Conservation (phyloP, 768 basidiomycete species). For the Cantharellus anzutake region DNA sequence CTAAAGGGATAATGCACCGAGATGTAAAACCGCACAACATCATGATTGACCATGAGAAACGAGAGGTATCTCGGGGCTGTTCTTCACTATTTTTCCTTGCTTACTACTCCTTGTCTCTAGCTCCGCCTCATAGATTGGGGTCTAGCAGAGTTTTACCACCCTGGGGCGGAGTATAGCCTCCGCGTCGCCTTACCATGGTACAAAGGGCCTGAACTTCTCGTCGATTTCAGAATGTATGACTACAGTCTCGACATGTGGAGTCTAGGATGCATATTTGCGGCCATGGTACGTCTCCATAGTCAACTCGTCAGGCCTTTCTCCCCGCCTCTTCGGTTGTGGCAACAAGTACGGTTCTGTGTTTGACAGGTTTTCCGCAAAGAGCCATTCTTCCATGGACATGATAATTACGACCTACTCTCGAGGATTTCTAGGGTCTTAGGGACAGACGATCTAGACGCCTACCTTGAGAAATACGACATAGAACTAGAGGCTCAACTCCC, state of each 20-base stretch:
- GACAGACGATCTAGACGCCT: slow-evolving; percentile 84
- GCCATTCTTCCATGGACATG: slow-evolving; percentile 98
- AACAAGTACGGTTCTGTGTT: neutral
- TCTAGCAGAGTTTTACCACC: slow-evolving; percentile 95
- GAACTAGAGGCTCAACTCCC: slow-evolving; percentile 46
- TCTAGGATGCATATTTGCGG: slow-evolving; percentile 96
- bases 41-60: slow-evolving; percentile 97
- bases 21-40: slow-evolving; percentile 99
- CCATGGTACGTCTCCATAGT: slow-evolving; percentile 52
- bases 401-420: slow-evolving; percentile 96
- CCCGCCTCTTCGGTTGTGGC: neutral
- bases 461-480: slow-evolving; percentile 90
- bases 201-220: slow-evolving; percentile 90
- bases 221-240: slow-evolving; percentile 98
- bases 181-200: slow-evolving; percentile 95
- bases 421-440: slow-evolving; percentile 97
- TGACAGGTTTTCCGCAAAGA: slow-evolving; percentile 92
- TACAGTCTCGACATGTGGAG: slow-evolving; percentile 99
- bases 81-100: neutral
- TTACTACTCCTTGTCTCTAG: slow-evolving; percentile 22
- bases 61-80: slow-evolving; percentile 39
- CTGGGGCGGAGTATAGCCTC: slow-evolving; percentile 94
- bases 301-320: neutral
- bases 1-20: slow-evolving; percentile 96
- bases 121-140: slow-evolving; percentile 97